Evolutionary conservation across 257 asterid genomes (phyloP), one percentile per base, ranked within the genome.

Genomic region (Cruciata laevipes): DNA sequence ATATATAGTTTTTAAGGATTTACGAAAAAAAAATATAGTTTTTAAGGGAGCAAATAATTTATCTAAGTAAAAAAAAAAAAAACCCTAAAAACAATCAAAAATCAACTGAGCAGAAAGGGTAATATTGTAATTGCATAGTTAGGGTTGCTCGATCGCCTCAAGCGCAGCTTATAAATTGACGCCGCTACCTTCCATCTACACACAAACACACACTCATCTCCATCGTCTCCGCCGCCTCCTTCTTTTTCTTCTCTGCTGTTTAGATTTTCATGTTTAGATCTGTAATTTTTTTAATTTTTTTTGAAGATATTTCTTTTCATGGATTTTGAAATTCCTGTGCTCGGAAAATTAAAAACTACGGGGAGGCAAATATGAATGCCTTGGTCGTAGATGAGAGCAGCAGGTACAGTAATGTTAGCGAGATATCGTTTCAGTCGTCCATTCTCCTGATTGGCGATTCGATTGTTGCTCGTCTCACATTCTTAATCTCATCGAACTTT

Each of bases 391-490:
- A 58, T 2, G 24, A 52, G 81, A 33, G 63, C 40, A 52, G 69
- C 85, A 87, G 97, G 95, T 70, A 87, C 35, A 86, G 1, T 5
- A 14, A 86, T 80, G 90, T 5, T 20, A 88, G 95, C 83, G 88
- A 83, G 96, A 86, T 85, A 91, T 91, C 97, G 97, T 89, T 88
- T 91, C 96, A 70, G 80, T 83, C 96, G 88, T 86, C 55, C 82
- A 81, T 73, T 77, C 10, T 69, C 60, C 18, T 23, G 69, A 49
- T 91, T 82, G 89, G 70, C 95, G 97, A 74, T 83, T 76, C 70
- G 96, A 88, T 91, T 91, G 97, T 91, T 91, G 97, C 96, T 91
- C 89, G 81, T 88, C 55, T 89, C 80, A 91, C 96, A 91, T 77
- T 57, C 11, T 30, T 10, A 5, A 0, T 1, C 44, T 13, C 17